These are phyloP conservation scores for Luffa aegyptiaca DNA, from an alignment of 306 rosid species.

Conservation along the genomic window DNA sequence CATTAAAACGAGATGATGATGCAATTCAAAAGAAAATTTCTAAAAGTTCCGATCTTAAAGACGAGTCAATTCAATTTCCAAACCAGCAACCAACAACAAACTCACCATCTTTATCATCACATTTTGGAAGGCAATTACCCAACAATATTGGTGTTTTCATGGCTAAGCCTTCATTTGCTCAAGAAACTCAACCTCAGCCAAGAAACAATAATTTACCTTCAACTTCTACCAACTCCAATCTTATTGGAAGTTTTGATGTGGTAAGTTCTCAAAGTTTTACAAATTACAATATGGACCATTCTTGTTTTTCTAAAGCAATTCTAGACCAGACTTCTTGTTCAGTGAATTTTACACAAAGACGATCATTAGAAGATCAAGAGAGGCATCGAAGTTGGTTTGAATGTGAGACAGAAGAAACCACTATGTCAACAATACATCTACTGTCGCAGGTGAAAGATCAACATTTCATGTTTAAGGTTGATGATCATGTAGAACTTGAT, in stretches of 20 bases:
- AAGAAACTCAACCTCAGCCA: neutral
- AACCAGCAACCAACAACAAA: neutral
- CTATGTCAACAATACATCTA: neutral
- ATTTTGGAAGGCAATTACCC: neutral
- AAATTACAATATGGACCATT: neutral
- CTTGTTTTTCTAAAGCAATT: neutral
- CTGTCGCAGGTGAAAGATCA: neutral
- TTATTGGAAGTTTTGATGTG: neutral
- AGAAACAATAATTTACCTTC: neutral
- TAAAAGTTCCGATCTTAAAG: neutral
- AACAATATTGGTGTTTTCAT: neutral
- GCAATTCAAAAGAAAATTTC: neutral
- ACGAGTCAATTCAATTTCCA: neutral
- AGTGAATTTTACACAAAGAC: neutral
- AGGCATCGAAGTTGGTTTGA: neutral
- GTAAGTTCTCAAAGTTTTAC: neutral
- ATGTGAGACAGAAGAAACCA: neutral
- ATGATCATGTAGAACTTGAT: neutral
- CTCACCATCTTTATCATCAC: neutral
- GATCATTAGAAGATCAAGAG: neutral
- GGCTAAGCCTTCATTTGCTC: neutral
- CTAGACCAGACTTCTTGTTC: too few species aligned
- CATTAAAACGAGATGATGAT: conserved; percentile 6
- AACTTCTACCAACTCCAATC: neutral
- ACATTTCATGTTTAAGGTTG: conserved; percentile 3